Base-by-base conservation (phyloP, 352 stramenopile species). In the Globisporangium okanoganense region DNA sequence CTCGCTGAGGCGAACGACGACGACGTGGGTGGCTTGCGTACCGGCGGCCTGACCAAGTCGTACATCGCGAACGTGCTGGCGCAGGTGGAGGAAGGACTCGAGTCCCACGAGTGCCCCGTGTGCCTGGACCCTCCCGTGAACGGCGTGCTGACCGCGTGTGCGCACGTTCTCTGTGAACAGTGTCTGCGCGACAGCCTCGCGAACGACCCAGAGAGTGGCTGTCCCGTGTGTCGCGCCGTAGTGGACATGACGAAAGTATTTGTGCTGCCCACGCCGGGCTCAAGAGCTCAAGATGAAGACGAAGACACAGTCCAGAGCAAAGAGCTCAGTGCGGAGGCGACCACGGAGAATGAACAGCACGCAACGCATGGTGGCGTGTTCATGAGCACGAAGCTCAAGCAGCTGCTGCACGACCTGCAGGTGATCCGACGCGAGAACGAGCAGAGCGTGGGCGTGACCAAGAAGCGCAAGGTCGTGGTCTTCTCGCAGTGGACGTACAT, bases 401-500 rank as follows among this genome's bases (percentile, higher is more conserved):
- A 87, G 47, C 66, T 94, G 13, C 59, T 91, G 20, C 56, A 64
- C 3, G 87, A 96, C 64, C 65, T 95, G 18, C 69, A 82, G 53
- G 48, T 58, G 9, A 82, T 93, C 35, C 83, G 82, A 14, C 59
- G 68, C 3, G 75, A 87, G 58, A 83, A 94, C 57, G 60, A 62
- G 6, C 63, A 64, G 1, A 51, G 50, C 20, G 65, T 59, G 6
- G 49, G 62, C 5, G 51, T 58, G 3, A 27, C 29, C 20, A 63
- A 73, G 43, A 76, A 77, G 55, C 78, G 83, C 27, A 97, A 97
- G 56, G 80, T 94, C 29, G 79, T 97, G 1, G 80, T 97, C 10
- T 97, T 97, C 53, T 96, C 86, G 9, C 90, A 97, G 69, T 97
- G 88, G 84, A 95, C 84, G 27, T 78, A 82, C 33, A 96, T 96